Evolutionary conservation across 495 filamentous ascomycete species (phyloP).

Genomic region (Penicillium lividum): DNA sequence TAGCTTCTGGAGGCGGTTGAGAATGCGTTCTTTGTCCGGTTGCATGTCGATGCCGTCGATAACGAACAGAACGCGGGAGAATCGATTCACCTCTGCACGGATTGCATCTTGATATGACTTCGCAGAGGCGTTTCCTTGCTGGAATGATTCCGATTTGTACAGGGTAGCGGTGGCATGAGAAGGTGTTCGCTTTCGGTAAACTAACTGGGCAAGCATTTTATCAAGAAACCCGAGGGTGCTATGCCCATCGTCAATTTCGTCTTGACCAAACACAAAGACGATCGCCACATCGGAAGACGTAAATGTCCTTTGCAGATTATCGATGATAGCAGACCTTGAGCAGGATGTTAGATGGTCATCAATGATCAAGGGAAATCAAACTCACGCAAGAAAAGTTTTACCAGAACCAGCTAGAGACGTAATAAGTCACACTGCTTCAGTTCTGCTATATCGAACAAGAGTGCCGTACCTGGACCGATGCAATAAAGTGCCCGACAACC

Average conservation of each 20-base stretch:
- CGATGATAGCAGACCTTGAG: conserved; percentile 32
- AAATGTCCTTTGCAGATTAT: conserved; percentile 31
- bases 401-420: conserved; percentile 36
- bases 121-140: conserved; percentile 24
- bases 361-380: neutral
- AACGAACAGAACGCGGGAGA: conserved; percentile 33
- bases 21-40: conserved; percentile 33
- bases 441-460: too few species aligned
- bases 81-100: conserved; percentile 34
- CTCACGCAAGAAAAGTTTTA: conserved; percentile 39
- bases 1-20: conserved; percentile 36
- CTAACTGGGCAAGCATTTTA: conserved; percentile 35
- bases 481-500: conserved; percentile 32
- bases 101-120: conserved; percentile 39
- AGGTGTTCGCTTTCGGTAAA: conserved; percentile 29
- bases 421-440: conserved; percentile 8
- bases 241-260: conserved; percentile 28
- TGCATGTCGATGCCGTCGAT: conserved; percentile 35
- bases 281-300: conserved; percentile 36
- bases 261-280: conserved; percentile 36
- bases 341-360: neutral
- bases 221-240: conserved; percentile 23
- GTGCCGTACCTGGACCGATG: conserved; percentile 33
- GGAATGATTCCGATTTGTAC: conserved; percentile 26
- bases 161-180: conserved; percentile 26